Percentiles rank a stretch among this genome's conserved stretches.
Conservation (phyloP, 2,329 filamentous ascomycete species). For the Chaetomium sp. region DNA sequence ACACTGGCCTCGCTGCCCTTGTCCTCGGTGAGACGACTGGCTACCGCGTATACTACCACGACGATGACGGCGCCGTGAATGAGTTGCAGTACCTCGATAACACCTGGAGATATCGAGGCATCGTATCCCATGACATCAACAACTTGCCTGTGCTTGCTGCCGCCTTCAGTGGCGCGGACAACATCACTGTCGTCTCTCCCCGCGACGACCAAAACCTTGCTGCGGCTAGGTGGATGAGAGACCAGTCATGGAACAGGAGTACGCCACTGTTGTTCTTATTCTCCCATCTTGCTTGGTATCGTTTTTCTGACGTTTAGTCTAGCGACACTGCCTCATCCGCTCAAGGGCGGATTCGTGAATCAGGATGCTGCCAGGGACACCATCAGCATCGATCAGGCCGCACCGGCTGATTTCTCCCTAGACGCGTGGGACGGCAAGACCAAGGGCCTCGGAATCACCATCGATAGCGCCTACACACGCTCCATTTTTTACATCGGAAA, state of each 20-base stretch:
- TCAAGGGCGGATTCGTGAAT: conserved; percentile 24
- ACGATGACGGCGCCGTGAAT: conserved; percentile 27
- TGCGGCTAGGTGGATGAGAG: conserved; percentile 25
- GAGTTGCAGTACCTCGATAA: conserved; percentile 27
- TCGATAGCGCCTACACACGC: conserved; percentile 26
- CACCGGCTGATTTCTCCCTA: conserved; percentile 26
- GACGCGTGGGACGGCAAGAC: conserved; percentile 29
- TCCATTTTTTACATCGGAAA: conserved; percentile 34
- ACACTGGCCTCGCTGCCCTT: conserved; percentile 29
- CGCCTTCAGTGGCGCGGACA: conserved; percentile 25
- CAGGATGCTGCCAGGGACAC: conserved; percentile 23
- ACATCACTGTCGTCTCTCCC: conserved; percentile 32
- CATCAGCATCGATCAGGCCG: conserved; percentile 21
- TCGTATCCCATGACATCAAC: conserved; percentile 29
- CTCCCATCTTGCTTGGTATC: background rate
- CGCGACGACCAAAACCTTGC: conserved; percentile 30
- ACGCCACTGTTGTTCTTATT: conserved; percentile 7
- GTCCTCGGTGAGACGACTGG: conserved; percentile 29
- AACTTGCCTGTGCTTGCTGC: conserved; percentile 27
- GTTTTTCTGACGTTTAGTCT: conserved; percentile 13
- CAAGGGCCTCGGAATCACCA: conserved; percentile 25
- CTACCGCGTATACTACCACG: conserved; percentile 36
- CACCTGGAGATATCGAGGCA: conserved; percentile 28
- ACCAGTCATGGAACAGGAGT: conserved; percentile 31
- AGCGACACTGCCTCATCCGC: conserved; percentile 31